Evolutionary conservation across 257 asterid genomes (phyloP).

Genomic region (Solanum corneliomulleri): DNA sequence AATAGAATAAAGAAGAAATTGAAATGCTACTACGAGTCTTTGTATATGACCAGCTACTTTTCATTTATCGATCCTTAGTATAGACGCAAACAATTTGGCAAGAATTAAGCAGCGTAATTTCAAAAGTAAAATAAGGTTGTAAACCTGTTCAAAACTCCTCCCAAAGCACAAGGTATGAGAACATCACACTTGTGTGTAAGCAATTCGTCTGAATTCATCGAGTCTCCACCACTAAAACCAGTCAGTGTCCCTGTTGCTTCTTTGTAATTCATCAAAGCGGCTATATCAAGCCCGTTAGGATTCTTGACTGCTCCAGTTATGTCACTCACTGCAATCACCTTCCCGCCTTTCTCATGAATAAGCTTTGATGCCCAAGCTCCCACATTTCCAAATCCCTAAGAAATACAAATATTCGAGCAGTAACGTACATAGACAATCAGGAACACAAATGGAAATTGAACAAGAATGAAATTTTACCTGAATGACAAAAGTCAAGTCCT

Average conservation of each 20-base stretch:
- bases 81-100: neutral
- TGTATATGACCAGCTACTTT: no score
- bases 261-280: slow-evolving; percentile 49
- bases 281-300: slow-evolving; percentile 61
- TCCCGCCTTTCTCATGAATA: slow-evolving; percentile 77
- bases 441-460: neutral
- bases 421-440: neutral
- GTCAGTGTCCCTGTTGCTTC: slow-evolving; percentile 45
- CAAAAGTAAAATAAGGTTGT: neutral
- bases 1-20: neutral
- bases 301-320: slow-evolving; percentile 76
- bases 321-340: slow-evolving; percentile 80
- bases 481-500: slow-evolving; percentile 60
- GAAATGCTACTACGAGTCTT: neutral
- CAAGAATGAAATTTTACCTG: slow-evolving; percentile 36
- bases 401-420: neutral
- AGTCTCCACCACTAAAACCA: slow-evolving; percentile 59
- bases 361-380: slow-evolving; percentile 89
- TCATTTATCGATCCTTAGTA: neutral
- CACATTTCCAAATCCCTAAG: slow-evolving; percentile 84
- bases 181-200: slow-evolving; percentile 73
- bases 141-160: slow-evolving; percentile 86
- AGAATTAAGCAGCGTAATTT: no score
- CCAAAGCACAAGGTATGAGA: slow-evolving; percentile 87
- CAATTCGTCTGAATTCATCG: slow-evolving; percentile 56